phyloP scores from a whole-genome alignment of 2,329 filamentous ascomycete species.

The Phialocephala sp. region DNA sequence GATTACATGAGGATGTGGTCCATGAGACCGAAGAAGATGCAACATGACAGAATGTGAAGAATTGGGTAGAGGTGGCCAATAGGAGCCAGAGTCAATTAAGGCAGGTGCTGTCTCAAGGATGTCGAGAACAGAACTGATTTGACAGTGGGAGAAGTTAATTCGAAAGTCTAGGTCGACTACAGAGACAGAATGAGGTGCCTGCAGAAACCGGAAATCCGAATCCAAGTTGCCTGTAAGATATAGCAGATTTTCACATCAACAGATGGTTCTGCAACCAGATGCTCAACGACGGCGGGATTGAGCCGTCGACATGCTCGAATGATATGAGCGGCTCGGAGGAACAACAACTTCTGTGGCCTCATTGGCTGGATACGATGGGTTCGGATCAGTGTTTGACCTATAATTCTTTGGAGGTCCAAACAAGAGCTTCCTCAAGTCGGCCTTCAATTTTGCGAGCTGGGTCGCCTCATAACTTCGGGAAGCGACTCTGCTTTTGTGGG shows the following conservation, averaged over 20 bases:
- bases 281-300: not conserved
- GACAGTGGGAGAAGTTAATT: not conserved
- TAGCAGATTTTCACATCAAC: not conserved
- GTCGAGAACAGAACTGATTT: no score
- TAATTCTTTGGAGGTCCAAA: not conserved
- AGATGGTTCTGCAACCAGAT: not conserved
- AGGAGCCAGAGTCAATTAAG: not conserved
- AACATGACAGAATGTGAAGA: not conserved
- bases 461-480: not conserved
- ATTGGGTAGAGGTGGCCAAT: not conserved
- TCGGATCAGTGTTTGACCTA: not conserved
- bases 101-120: no score
- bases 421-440: not conserved
- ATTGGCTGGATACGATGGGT: not conserved
- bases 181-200: not conserved
- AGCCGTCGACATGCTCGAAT: not conserved
- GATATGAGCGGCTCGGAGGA: not conserved
- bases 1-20: not conserved
- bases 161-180: not conserved
- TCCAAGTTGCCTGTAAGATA: not conserved
- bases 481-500: not conserved
- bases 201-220: not conserved
- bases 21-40: not conserved
- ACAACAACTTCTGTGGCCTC: conserved; percentile 2
- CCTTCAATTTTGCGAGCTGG: not conserved